Evolutionary conservation across 305 asterid genomes (phyloP), one percentile per base, ranked within the genome.

Genomic region (Ajuga reptans): DNA sequence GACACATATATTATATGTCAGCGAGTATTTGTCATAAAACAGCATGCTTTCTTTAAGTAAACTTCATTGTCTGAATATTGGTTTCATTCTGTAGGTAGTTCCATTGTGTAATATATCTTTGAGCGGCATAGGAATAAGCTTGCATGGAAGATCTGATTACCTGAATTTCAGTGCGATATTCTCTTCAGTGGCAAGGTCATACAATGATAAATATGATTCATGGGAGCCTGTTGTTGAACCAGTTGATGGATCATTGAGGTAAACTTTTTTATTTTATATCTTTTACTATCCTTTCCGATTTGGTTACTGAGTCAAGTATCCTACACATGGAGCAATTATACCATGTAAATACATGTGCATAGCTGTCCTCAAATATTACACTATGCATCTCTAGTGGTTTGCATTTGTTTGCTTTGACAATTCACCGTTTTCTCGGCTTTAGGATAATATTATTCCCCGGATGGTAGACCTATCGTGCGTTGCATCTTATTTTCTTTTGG

Each of bases 161-260:
- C 77, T 80, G 83, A 84, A 64, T 73, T 87, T 91, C 75, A 78
- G 74, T 77, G 84, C 84, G 72, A 73, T 62, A 73, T 90, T 90
- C 75, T 90, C 97, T 66, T 81, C 90, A 76, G 84, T 83, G 74
- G 92, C 87, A 55, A 79, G 95, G 79, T 92, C 96, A 18, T 92
- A 81, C 75, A 92, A 90, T 78, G 98, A 92, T 79, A 90, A 86
- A 80, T 90, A 87, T 68, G 98, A 92, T 63, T 78, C 95, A n/a
- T 92, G 98, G 98, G 98, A 92, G 82, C 98, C 98, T 75, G 81
- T 90, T 66, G 75, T 92, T 80, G 98, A 92, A 79, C 89, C 93
- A 77, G 88, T 88, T 71, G 98, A 90, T 29, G 97, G 95, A 78
- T 78, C 85, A 75, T 69, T 92, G 78, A 83, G 98, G 98, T 92